These are phyloP conservation scores for Pseudogymnoascus sp. DNA, from an alignment of 2,329 filamentous ascomycete species.

Conservation along the genomic window DNA sequence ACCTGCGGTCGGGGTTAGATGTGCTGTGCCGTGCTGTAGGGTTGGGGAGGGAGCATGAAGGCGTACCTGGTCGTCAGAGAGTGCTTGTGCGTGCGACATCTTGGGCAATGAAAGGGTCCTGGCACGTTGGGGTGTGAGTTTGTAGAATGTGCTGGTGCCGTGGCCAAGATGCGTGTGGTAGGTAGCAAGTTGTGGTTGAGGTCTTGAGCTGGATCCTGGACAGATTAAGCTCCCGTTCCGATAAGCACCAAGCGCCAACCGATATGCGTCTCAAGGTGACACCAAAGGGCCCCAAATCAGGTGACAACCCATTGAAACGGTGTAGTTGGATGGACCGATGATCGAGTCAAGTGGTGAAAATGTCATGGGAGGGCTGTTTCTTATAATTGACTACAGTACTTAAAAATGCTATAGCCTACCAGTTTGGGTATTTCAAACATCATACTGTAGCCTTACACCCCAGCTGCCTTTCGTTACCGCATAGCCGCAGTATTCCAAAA, in stretches of 20 bases:
- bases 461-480: background rate
- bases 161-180: conserved; percentile 6
- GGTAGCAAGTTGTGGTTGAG: conserved; percentile 1
- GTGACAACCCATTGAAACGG: background rate
- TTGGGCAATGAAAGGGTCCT: conserved; percentile 35
- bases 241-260: conserved; percentile 10
- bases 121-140: conserved; percentile 7
- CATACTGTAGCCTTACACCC: background rate
- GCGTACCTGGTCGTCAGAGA: conserved; percentile 92
- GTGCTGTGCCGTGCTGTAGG: conserved; percentile 12
- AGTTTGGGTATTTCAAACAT: background rate
- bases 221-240: conserved; percentile 10
- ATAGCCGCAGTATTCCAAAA: background rate
- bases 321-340: background rate
- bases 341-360: conserved; percentile 2
- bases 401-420: background rate
- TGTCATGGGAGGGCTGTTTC: background rate
- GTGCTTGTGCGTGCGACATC: conserved; percentile 89
- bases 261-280: conserved; percentile 8
- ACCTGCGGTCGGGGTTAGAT: conserved; percentile 50
- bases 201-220: conserved; percentile 5
- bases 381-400: background rate
- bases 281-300: background rate
- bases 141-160: conserved; percentile 3
- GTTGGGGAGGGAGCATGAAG: conserved; percentile 13